These are phyloP conservation scores for Polytrichum commune DNA, from an alignment of 225 moss, liverwort and hornwort genomes.

Conservation along the genomic window DNA sequence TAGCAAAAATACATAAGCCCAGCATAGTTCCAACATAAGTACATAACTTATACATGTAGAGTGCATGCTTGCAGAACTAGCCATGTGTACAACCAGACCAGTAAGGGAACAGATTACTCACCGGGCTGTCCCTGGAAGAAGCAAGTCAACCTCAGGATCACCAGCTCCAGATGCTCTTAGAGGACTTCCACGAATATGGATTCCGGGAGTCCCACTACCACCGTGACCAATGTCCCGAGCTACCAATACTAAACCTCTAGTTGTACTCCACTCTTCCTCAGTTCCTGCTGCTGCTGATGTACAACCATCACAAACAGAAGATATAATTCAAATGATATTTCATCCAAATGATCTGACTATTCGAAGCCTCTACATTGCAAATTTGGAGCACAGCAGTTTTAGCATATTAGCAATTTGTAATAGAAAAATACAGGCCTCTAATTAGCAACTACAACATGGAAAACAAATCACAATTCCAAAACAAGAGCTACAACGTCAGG, in stretches of 20 bases:
- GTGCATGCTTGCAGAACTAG: too few relatives aligned
- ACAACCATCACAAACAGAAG: too few relatives aligned
- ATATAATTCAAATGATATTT: too few relatives aligned
- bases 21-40: too few relatives aligned
- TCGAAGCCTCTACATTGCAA: too few relatives aligned
- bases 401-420: too few relatives aligned
- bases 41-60: too few relatives aligned
- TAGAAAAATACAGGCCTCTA: not conserved
- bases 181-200: conserved; percentile 94
- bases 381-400: too few relatives aligned
- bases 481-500: not conserved
- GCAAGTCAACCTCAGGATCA: conserved; percentile 85
- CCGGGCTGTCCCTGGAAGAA: conserved; percentile 97
- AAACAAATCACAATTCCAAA: too few relatives aligned
- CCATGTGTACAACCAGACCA: not conserved
- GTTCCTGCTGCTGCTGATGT: conserved; percentile 19
- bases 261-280: conserved; percentile 94
- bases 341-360: too few relatives aligned
- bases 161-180: conserved; percentile 80
- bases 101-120: conserved; percentile 18
- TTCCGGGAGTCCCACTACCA: conserved; percentile 58
- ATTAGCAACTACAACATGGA: too few relatives aligned
- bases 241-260: conserved; percentile 75
- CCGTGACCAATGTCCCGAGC: conserved; percentile 64
- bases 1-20: too few relatives aligned